Base-by-base conservation (phyloP, 2,329 filamentous ascomycete species). In the Periconia sp. region DNA sequence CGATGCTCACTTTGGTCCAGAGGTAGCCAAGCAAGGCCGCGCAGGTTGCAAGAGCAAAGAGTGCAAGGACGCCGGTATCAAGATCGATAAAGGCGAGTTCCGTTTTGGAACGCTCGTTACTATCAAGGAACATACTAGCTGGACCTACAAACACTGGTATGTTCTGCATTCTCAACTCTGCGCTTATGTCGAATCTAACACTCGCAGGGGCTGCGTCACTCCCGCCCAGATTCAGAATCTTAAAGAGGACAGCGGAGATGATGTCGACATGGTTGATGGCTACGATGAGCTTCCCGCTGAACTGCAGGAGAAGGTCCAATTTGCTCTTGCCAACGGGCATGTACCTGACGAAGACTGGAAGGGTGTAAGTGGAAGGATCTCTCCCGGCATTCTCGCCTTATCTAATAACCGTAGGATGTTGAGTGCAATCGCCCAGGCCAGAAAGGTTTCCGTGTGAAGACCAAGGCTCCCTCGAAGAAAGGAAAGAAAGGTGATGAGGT, bases 341-440 rank as follows among this genome's bases (percentile, higher is more conserved):
- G 86, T 97, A 57, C 86, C 88, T 55, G 79, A 89, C 29, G 86
- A 89, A 37, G 92, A 96, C 57, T 96, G 90, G 84, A 92, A 87
- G 23, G 90, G 90, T 10, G 91, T 95, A 79, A 73, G 87, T 76
- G 43, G 17, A 23, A 17, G 23, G 21, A 5, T 26, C n/a, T n/a
- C 12, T 26, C 31, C 11, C 37, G 33, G 30, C 18, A 48, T 46
- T 22, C 22, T 24, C 8, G 28, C 34, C 91, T 9, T 7, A 15
- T 32, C 52, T 58, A 21, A 59, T 45, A 16, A 19, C 16, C 5
- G 17, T 36, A 94, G 88, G 89, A 95, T 54, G 75, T 82, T 3
- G 86, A 88, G 61, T 81, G 83, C 72, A 95, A 94, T 65, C 77
- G 80, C 15, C 85, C 82, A 3, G 87, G 87, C 12, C 75, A 78